Conservation (phyloP, 1,284 basidiomycete genomes). For the Exobasidium rhododendri region DNA sequence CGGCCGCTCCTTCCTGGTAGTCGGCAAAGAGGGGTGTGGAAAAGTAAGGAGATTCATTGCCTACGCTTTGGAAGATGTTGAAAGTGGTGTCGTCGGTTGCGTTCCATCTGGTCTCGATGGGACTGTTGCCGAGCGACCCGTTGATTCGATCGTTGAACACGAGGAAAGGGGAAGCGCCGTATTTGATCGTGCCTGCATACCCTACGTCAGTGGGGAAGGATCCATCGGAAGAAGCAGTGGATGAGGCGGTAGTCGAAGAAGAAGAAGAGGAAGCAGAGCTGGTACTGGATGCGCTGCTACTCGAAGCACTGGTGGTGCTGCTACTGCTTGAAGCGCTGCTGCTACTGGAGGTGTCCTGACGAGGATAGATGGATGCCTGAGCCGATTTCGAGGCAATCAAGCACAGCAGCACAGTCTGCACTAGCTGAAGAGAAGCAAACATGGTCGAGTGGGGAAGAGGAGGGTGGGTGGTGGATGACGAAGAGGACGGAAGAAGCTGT, state of each 20-base stretch:
- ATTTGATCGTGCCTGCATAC: constrained; percentile 28
- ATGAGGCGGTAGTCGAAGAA: background rate
- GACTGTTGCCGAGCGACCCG: background rate
- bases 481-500: no score
- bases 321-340: background rate
- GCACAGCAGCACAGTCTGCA: background rate
- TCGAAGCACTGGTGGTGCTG: background rate
- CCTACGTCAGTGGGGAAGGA: constrained; percentile 48
- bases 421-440: background rate
- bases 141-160: constrained; percentile 34
- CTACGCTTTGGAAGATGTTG: background rate
- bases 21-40: constrained; percentile 32
- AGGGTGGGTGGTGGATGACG: background rate
- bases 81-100: background rate
- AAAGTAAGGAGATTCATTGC: constrained; percentile 29
- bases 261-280: background rate
- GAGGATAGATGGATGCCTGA: background rate
- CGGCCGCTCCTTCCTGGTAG: constrained; percentile 16
- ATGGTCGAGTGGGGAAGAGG: background rate
- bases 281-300: background rate
- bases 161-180: constrained; percentile 39
- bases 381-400: background rate
- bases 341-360: background rate
- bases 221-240: constrained; percentile 3
- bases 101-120: background rate